phyloP scores from a whole-genome alignment of 306 rosid species.

The Quercus agrifolia region DNA sequence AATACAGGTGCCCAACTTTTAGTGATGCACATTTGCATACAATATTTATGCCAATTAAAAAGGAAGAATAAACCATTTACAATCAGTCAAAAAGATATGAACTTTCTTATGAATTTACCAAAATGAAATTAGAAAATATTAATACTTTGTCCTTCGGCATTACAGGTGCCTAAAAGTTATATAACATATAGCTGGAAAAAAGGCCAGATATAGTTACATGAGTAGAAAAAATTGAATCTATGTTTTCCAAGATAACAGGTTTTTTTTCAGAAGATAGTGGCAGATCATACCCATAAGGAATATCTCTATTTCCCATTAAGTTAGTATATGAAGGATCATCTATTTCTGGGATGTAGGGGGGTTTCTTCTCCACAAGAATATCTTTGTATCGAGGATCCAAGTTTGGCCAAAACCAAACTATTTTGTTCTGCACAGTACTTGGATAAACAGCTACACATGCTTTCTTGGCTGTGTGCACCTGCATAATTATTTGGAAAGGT shows the following conservation, averaged over 20 bases:
- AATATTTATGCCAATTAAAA: neutral
- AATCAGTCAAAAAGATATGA: neutral
- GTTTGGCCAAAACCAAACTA: conserved; percentile 94
- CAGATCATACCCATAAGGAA: conserved; percentile 65
- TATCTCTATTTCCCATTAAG: conserved; percentile 65
- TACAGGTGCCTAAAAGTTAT: neutral
- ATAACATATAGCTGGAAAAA: neutral
- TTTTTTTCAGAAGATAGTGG: conserved; percentile 1
- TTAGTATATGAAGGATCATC: conserved; percentile 67
- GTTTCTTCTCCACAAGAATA: conserved; percentile 47
- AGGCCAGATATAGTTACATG: neutral
- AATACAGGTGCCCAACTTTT: neutral
- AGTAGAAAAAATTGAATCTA: neutral
- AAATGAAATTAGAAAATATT: neutral
- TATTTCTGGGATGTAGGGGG: conserved; percentile 66
- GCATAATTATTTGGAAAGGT: conserved; percentile 28
- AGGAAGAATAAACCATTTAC: neutral
- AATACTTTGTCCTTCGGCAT: neutral
- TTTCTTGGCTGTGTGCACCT: conserved; percentile 67
- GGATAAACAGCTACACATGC: conserved; percentile 86
- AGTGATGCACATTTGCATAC: neutral
- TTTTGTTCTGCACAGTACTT: conserved; percentile 63
- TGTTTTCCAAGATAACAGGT: neutral
- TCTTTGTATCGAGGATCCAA: conserved; percentile 75
- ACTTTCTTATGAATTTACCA: neutral